phyloP scores from a whole-genome alignment of 768 basidiomycete genomes.

The Leccinum subgranulosum region DNA sequence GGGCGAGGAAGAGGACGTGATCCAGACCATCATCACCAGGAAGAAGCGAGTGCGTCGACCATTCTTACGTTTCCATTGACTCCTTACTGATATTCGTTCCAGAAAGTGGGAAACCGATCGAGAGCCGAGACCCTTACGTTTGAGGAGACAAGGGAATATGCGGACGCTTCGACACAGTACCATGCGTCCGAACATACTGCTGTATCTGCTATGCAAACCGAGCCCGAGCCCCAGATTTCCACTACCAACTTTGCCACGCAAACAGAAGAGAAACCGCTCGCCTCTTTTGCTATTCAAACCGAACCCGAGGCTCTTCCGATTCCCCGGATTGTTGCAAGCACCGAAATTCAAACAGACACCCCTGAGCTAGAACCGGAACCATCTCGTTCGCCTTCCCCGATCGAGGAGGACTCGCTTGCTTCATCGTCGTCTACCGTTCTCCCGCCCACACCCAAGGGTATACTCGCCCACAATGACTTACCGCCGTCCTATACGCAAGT shows the following conservation, averaged over 20 bases:
- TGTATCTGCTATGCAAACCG: conserved; percentile 55
- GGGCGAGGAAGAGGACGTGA: conserved; percentile 60
- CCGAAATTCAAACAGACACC: conserved; percentile 64
- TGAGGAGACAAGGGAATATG: conserved; percentile 72
- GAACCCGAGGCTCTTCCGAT: conserved; percentile 33
- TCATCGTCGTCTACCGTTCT: conserved; percentile 74
- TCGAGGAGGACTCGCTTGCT: conserved; percentile 53
- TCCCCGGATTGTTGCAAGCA: conserved; percentile 38
- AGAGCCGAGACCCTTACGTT: conserved; percentile 41
- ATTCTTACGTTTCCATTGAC: conserved; percentile 4
- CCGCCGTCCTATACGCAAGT: conserved; percentile 75
- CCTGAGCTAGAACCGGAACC: conserved; percentile 30
- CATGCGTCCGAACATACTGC: conserved; percentile 52
- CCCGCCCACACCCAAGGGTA: conserved; percentile 65
- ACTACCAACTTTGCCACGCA: conserved; percentile 52
- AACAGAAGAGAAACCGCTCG: conserved; percentile 40
- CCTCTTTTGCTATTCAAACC: conserved; percentile 37
- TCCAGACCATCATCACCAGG: conserved; percentile 87
- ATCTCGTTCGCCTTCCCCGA: conserved; percentile 46
- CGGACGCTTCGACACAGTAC: conserved; percentile 71
- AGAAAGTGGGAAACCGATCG: conserved; percentile 69
- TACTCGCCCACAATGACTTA: conserved; percentile 42
- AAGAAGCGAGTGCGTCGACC: conserved; percentile 60
- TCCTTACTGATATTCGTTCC: conserved; percentile 10
- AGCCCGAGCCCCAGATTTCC: conserved; percentile 49